Evolutionary conservation across 768 basidiomycete genomes (phyloP).

Genomic region (Kondoa malvinella): DNA sequence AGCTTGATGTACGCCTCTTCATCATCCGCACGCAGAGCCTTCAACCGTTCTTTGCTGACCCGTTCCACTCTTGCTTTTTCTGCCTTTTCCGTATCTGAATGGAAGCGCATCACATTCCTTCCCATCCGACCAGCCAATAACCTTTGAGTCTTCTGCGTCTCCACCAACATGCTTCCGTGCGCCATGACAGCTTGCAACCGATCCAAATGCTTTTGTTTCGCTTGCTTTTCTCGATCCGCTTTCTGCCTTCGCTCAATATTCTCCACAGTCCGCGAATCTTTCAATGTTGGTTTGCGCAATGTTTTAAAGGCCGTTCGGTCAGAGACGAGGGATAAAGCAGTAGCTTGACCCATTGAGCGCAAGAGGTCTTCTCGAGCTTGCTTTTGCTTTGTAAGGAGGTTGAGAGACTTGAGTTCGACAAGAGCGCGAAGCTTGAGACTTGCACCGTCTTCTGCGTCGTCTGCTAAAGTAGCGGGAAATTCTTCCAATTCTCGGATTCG

Average conservation of each 20-base stretch:
- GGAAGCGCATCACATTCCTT: constrained; percentile 63
- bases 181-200: constrained; percentile 70
- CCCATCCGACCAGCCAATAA: constrained; percentile 49
- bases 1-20: constrained; percentile 99
- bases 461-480: constrained; percentile 53
- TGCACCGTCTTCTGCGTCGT: constrained; percentile 26
- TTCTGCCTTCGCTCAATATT: constrained; percentile 79
- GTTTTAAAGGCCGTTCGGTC: constrained; percentile 85
- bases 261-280: constrained; percentile 79
- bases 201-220: constrained; percentile 90
- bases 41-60: constrained; percentile 90
- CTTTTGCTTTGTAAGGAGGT: constrained; percentile 80
- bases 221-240: constrained; percentile 73
- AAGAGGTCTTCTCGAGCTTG: constrained; percentile 63
- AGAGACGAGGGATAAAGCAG: constrained; percentile 53
- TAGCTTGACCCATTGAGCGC: constrained; percentile 69
- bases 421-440: constrained; percentile 59
- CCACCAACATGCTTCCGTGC: constrained; percentile 60
- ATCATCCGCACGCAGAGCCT: constrained; percentile 91
- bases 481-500: constrained; percentile 63
- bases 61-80: constrained; percentile 94
- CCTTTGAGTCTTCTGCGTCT: constrained; percentile 46
- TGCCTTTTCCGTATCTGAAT: constrained; percentile 82
- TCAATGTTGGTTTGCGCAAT: constrained; percentile 62
- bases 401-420: constrained; percentile 81